Evolutionary conservation across 441 rosid species (phyloP).

Genomic region (Adansonia madagascariensis): DNA sequence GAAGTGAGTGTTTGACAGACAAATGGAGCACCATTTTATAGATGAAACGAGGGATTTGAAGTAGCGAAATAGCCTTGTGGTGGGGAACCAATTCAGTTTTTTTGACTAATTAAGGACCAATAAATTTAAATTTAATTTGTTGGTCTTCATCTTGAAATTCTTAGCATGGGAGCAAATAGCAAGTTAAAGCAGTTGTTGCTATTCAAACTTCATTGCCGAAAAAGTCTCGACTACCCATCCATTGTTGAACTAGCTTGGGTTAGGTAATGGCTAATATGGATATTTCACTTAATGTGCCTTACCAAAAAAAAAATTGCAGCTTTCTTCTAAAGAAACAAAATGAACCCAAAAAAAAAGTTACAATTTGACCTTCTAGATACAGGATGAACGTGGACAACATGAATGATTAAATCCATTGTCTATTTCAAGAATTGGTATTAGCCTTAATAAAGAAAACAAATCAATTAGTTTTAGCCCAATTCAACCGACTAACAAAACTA

Average conservation of each 20-base stretch:
- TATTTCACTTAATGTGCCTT: neutral
- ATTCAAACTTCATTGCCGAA: neutral
- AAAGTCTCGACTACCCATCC: neutral
- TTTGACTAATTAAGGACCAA: neutral
- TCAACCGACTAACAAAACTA: neutral
- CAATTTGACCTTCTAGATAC: neutral
- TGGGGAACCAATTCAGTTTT: neutral
- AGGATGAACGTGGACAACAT: neutral
- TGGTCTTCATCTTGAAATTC: neutral
- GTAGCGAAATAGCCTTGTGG: constrained; percentile 7
- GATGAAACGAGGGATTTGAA: neutral
- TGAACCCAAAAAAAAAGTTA: neutral
- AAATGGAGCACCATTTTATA: constrained; percentile 16
- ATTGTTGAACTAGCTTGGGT: neutral
- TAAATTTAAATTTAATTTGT: neutral
- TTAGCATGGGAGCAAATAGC: neutral
- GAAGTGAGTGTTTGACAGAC: neutral
- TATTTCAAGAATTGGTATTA: neutral
- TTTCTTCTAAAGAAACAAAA: neutral
- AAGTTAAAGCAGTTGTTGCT: neutral
- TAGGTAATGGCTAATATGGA: neutral
- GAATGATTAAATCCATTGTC: neutral
- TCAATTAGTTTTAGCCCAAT: too few relatives aligned
- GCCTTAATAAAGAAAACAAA: neutral
- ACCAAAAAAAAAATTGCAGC: neutral